phyloP scores from a whole-genome alignment of 306 rosid species.

The Begonia peltatifolia region DNA sequence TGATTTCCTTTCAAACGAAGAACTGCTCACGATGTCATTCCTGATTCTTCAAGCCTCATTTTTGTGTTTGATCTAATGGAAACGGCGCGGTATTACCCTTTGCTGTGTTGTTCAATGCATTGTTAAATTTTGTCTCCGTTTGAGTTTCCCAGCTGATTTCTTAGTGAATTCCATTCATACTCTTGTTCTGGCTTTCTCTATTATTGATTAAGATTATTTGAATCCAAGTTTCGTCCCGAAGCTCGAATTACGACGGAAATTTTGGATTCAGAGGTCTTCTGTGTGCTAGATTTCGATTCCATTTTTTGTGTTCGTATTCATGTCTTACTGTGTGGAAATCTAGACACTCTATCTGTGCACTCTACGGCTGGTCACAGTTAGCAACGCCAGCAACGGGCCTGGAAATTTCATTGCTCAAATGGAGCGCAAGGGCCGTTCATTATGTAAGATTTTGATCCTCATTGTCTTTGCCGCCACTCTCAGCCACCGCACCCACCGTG shows the following conservation, averaged over 20 bases:
- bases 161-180: too few species aligned
- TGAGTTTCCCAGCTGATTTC: too few species aligned
- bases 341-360: slow-evolving; percentile 8
- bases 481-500: slow-evolving; percentile 33
- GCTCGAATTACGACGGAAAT: not conserved
- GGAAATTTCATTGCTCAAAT: slow-evolving; percentile 23
- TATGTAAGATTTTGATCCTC: slow-evolving; percentile 43
- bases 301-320: not conserved
- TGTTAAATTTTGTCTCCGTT: too few species aligned
- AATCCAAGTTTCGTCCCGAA: not conserved
- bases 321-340: not conserved
- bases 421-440: slow-evolving; percentile 69
- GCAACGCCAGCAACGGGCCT: slow-evolving; percentile 15
- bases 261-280: not conserved
- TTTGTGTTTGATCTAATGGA: not conserved
- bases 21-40: slow-evolving; percentile 5
- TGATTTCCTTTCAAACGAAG: slow-evolving; percentile 3
- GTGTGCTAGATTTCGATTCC: not conserved
- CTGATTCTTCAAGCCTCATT: slow-evolving; percentile 1
- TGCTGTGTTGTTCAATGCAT: too few species aligned
- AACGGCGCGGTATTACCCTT: not conserved
- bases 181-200: not conserved
- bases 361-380: slow-evolving; percentile 30
- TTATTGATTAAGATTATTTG: not conserved
- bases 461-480: slow-evolving; percentile 42